Evolutionary conservation across 768 basidiomycete species (phyloP).

Genomic region (Rhodosporidiobolus odoratus): DNA sequence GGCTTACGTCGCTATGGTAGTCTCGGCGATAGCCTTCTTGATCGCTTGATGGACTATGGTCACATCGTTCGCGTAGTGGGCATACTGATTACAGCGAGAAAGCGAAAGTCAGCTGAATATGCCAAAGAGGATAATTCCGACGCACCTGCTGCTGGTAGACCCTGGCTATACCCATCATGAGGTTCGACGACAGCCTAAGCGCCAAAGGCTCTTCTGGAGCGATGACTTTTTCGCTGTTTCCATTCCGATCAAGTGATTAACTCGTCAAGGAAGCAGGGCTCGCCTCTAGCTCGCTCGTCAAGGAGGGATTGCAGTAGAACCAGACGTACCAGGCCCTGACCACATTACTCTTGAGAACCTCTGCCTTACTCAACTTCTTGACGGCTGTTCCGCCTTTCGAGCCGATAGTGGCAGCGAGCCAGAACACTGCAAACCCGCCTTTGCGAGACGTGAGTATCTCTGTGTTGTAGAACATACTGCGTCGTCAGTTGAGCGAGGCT

Average conservation of each 20-base stretch:
- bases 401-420: slow-evolving; percentile 34
- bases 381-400: neutral
- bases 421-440: slow-evolving; percentile 31
- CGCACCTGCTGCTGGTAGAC: slow-evolving; percentile 34
- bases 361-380: slow-evolving; percentile 23
- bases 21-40: slow-evolving; percentile 24
- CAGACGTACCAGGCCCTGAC: slow-evolving; percentile 27
- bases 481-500: no score
- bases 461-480: slow-evolving; percentile 28
- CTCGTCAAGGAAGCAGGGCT: neutral
- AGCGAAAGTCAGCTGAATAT: neutral
- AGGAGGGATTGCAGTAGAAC: neutral
- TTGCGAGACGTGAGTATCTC: slow-evolving; percentile 33
- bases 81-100: slow-evolving; percentile 10
- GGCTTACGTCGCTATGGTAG: neutral
- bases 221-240: slow-evolving; percentile 22
- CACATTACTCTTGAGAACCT: slow-evolving; percentile 28
- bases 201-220: slow-evolving; percentile 33
- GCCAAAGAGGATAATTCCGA: neutral
- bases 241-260: neutral
- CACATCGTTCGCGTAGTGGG: slow-evolving; percentile 25
- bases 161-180: slow-evolving; percentile 28
- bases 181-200: slow-evolving; percentile 24
- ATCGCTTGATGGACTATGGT: slow-evolving; percentile 20
- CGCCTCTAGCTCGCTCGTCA: neutral